phyloP scores from a whole-genome alignment of 2,329 filamentous ascomycete genomes.

The Rhexocercosporidium sp. region DNA sequence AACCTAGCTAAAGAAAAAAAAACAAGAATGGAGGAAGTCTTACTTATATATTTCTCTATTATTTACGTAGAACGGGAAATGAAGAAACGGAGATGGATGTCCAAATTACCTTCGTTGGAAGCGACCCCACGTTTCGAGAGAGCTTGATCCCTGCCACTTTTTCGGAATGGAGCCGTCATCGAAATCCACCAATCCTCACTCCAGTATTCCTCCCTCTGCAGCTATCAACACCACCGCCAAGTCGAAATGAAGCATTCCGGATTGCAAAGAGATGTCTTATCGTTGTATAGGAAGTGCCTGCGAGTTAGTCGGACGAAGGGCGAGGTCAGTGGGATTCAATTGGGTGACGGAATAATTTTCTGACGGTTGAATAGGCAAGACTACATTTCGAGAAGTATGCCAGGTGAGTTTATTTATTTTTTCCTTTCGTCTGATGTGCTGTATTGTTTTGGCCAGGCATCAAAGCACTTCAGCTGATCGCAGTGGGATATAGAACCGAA shows the following conservation, averaged over 20 bases:
- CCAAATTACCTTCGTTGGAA: slow-evolving; percentile 15
- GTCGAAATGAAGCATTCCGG: slow-evolving; percentile 69
- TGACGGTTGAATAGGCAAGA: slow-evolving; percentile 52
- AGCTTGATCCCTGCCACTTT: slow-evolving; percentile 26
- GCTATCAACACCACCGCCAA: background rate
- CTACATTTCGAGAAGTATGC: slow-evolving; percentile 68
- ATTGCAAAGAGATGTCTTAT: slow-evolving; percentile 86
- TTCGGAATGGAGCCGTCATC: slow-evolving; percentile 24
- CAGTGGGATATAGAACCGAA: slow-evolving; percentile 60
- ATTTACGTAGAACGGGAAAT: slow-evolving; percentile 9
- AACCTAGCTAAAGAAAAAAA: background rate
- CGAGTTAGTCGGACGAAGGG: slow-evolving; percentile 84
- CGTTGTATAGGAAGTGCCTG: slow-evolving; percentile 85
- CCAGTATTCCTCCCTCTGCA: background rate
- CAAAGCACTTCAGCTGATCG: background rate
- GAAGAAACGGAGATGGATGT: slow-evolving; percentile 8
- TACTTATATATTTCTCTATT: slow-evolving; percentile 2
- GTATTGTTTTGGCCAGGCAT: background rate
- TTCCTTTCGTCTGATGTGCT: background rate
- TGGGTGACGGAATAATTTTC: slow-evolving; percentile 10
- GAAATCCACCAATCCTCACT: slow-evolving; percentile 33
- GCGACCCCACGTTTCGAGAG: slow-evolving; percentile 13
- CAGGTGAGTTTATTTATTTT: slow-evolving; percentile 52
- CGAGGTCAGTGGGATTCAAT: slow-evolving; percentile 53
- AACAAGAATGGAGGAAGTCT: background rate